These are phyloP conservation scores for Musa beccarii DNA, from an alignment of 176 grass and related monocot species.

Conservation along the genomic window DNA sequence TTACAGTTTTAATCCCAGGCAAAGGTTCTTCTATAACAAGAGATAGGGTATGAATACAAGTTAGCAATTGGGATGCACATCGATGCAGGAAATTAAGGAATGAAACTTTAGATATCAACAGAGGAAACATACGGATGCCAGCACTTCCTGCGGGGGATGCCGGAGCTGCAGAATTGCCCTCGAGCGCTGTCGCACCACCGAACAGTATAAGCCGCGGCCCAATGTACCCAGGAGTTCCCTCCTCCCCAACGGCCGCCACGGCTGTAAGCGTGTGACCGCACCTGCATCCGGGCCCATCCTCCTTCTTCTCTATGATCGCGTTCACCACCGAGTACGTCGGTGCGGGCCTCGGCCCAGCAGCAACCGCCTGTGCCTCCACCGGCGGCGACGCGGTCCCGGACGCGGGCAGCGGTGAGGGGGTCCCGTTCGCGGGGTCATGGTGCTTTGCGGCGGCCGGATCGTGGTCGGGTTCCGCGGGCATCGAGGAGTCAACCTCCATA, in stretches of 20 bases:
- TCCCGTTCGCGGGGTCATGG: conserved; percentile 8
- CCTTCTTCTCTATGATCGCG: conserved; percentile 86
- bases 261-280: conserved; percentile 92
- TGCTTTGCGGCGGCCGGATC: conserved; percentile 27
- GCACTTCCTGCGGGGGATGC: conserved; percentile 70
- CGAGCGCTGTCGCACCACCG: conserved; percentile 80
- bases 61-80: not conserved
- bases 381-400: conserved; percentile 32
- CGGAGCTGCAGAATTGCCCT: conserved; percentile 83
- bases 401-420: conserved; percentile 27
- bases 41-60: conserved; percentile 5
- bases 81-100: conserved; percentile 2
- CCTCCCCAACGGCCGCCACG: conserved; percentile 76
- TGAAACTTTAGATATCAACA: conserved; percentile 18
- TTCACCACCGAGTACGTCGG: conserved; percentile 66
- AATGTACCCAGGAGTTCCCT: conserved; percentile 62
- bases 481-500: conserved; percentile 88
- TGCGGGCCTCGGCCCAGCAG: conserved; percentile 49
- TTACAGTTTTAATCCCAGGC: not conserved
- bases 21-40: not conserved
- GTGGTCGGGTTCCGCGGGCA: conserved; percentile 58
- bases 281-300: conserved; percentile 77
- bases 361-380: conserved; percentile 18
- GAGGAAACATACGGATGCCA: conserved; percentile 72
- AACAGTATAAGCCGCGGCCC: conserved; percentile 77